phyloP scores from a whole-genome alignment of 495 filamentous ascomycete genomes.

The Penicillium silybi region DNA sequence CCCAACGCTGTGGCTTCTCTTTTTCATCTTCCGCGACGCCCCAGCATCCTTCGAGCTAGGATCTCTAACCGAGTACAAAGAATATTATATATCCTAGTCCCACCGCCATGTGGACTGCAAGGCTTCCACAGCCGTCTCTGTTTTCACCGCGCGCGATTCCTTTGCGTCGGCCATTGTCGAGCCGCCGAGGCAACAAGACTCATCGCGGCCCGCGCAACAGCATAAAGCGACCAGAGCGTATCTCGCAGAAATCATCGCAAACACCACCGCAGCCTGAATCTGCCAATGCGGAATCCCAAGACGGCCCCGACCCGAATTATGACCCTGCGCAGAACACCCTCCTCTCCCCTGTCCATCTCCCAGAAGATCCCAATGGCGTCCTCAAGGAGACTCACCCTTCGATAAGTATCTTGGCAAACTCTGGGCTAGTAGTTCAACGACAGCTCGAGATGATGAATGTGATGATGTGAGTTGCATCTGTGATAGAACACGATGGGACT shows the following conservation, averaged over 20 bases:
- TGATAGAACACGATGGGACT: not conserved
- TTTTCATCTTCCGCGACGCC: not conserved
- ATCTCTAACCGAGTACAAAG: not conserved
- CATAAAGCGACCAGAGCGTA: conserved; percentile 24
- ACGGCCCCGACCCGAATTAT: conserved; percentile 23
- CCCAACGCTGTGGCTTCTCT: not conserved
- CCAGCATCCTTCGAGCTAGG: not conserved
- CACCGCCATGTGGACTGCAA: conserved; percentile 29
- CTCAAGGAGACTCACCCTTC: conserved; percentile 61
- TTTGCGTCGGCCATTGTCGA: conserved; percentile 28
- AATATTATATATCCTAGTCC: not conserved
- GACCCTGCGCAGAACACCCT: conserved; percentile 45
- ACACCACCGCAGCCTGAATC: conserved; percentile 7
- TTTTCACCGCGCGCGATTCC: conserved; percentile 21
- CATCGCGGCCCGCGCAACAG: conserved; percentile 32
- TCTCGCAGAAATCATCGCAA: conserved; percentile 5
- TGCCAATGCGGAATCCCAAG: conserved; percentile 7
- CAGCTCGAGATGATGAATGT: conserved; percentile 70
- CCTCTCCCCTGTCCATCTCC: conserved; percentile 53
- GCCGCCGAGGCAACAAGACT: conserved; percentile 23
- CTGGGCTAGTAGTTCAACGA: conserved; percentile 60
- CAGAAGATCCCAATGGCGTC: conserved; percentile 58
- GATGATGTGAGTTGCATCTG: conserved; percentile 44
- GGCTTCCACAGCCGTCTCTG: conserved; percentile 20
- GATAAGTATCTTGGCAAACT: conserved; percentile 54